Conservation (phyloP, 163 green algal species). For the Scenedesmus sp. region DNA sequence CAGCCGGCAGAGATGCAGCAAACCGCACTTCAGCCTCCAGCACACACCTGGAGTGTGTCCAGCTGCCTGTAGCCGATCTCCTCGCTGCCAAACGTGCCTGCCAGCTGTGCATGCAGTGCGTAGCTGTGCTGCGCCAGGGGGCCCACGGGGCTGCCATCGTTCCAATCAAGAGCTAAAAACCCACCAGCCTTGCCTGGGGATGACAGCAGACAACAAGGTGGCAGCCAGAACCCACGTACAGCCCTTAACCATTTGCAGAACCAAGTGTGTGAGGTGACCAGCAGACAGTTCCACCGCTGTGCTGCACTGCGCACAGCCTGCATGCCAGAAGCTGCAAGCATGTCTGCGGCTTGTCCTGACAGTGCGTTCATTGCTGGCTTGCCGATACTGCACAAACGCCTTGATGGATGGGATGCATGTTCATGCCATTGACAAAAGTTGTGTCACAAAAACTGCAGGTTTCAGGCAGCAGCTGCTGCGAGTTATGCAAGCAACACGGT, state of each 20-base stretch:
- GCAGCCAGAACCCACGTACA: too few relatives aligned
- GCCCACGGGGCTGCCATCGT: slow-evolving; percentile 68
- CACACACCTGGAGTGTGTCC: slow-evolving; percentile 58
- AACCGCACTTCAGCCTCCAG: neutral
- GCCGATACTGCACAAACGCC: too few relatives aligned
- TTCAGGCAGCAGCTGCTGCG: neutral
- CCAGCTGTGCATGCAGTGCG: slow-evolving; percentile 67
- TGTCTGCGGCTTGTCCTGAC: too few relatives aligned
- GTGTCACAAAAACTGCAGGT: neutral
- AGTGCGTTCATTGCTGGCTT: neutral
- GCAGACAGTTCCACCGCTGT: too few relatives aligned
- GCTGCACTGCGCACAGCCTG: too few relatives aligned
- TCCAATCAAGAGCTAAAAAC: slow-evolving; percentile 91
- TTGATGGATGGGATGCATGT: too few relatives aligned
- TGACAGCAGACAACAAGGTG: neutral
- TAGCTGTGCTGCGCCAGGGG: slow-evolving; percentile 78
- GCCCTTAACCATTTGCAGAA: too few relatives aligned
- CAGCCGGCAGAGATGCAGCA: too few relatives aligned
- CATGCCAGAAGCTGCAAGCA: too few relatives aligned
- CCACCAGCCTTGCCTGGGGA: slow-evolving; percentile 80
- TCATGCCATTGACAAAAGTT: too few relatives aligned
- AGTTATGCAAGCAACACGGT: neutral
- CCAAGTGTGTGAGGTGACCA: too few relatives aligned
- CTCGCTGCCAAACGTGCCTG: slow-evolving; percentile 59
- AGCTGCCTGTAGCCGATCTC: slow-evolving; percentile 75